Evolutionary conservation across 495 filamentous ascomycete genomes (phyloP), one percentile per base, ranked within the genome.

Genomic region (Rostrohypoxylon terebratum): DNA sequence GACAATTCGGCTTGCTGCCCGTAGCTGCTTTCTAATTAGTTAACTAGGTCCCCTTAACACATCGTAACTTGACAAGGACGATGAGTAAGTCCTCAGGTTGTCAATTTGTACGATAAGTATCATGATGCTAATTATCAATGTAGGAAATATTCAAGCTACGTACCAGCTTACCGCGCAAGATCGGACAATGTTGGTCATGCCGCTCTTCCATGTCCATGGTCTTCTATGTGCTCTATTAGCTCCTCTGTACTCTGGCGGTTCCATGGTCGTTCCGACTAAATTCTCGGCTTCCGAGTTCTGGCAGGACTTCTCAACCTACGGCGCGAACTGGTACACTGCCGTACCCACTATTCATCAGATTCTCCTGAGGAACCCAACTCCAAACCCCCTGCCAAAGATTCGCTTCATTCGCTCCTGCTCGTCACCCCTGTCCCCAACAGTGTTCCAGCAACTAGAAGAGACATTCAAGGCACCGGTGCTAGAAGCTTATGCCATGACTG

Each of bases 401-500:
- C 89, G 93, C 60, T 95, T 96, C 83, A 94, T 96, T 77, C 87
- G 93, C 55, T 95, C 92, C 2, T 95, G 93, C 82, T 94, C 92
- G 34, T 93, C 90, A 7, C 93, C 93, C 0, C 82, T 95, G 18
- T 91, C 91, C 0, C 93, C 93, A 0, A 91, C 90, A 55, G 88
- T 86, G 54, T 94, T 94, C 81, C 83, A 93, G 67, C 87, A 90
- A 48, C 86, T 95, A 3, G 93, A 95, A 71, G 80, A 86, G 59
- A 82, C 88, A 5, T 91, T 92, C 80, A 82, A 87, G 33, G 91
- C 93, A 0, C 93, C 93, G 3, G 93, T 96, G 3, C 84, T 96
- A 9, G 93, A 96, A 78, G 93, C 93, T 11, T 96, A 96, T 78
- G 93, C 93, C 64, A 96, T 96, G 93, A 96, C 93, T 28, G 93